Base-by-base conservation (phyloP, 2,329 filamentous ascomycete species). In the Colletotrichum lini region DNA sequence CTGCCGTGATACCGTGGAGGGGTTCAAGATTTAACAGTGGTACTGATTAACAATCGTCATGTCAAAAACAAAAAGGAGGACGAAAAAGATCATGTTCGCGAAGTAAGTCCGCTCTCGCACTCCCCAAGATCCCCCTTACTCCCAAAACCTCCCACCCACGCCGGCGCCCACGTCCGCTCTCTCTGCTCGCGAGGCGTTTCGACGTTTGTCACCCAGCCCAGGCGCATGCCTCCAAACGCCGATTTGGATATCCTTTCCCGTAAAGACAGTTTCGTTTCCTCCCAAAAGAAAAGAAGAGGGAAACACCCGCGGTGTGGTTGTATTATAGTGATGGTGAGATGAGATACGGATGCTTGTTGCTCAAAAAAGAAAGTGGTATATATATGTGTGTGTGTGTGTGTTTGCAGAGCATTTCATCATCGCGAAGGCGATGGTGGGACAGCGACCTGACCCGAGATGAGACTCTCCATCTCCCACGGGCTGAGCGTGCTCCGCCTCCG, bases 401-500 rank as follows among this genome's bases (percentile, higher is more conserved):
- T 8, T 9, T 18, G 62, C 44, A n/a, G 15, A 30, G 44, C 8
- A 21, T 4, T 12, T 23, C 21, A 57, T 61, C 23, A 68, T 58
- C 58, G 66, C 47, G 45, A 64, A 9, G 73, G 67, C 16, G 74
- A 73, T 3, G 73, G 70, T 23, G 74, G 71, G n/a, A 72, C 74
- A 4, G 62, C 69, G 2, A 76, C 76, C 26, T 74, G 73, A 7
- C 86, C 86, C 3, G 82, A 75, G 63, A 92, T 91, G 78, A 93
- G 78, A 54, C 87, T 89, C 81, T 93, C 88, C 77, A 95, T 81
- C 80, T 96, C 93, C 85, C 92, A 92, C 3, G 92, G 90, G 76
- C 89, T 94, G 42, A 96, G 82, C 23, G 93, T 95, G 77, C 92
- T 94, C 79, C 93, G 87, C 77, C 93, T 86, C 77, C 92, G 84